Evolutionary conservation across 495 filamentous ascomycete genomes (phyloP), one percentile per base, ranked within the genome.

Genomic region (Cudoniella acicularis): DNA sequence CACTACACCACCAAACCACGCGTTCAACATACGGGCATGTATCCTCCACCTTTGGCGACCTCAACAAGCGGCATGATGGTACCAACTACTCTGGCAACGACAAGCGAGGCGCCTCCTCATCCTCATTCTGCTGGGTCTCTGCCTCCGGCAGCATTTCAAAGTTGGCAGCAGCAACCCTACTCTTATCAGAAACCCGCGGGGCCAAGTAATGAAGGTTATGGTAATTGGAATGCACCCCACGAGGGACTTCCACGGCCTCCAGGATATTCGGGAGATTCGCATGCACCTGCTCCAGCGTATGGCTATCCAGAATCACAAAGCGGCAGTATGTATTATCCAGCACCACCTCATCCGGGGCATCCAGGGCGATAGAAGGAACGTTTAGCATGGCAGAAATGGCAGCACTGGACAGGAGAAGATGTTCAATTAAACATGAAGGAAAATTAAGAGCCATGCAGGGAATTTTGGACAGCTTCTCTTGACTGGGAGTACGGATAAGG

Each of bases 111-210:
- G 20, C 24, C 45, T 22, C 52, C 50, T 2, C 64, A 64, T 40
- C 56, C 56, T 13, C 59, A 62, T 27, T 60, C 65, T 46, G 61
- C 62, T 3, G 40, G 52, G 4, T 40, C 62, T 30, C 20, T 61
- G 22, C 64, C 61, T 18, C 57, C 65, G 26, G 42, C 60, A 18
- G 48, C 52, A 13, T 58, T 60, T 53, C 40, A 45, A 9, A 59
- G 41, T 17, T 67, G 62, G 66, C 63, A 63, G 49, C 62, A 65
- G 49, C 62, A 65, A 43, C 53, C 62, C 17, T 68, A 68, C 27
- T 26, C 62, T 10, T 67, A 68, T 52, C 59, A 56, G 24, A 65
- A 64, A 25, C 61, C 65, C 17, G 43, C 52, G 2, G 46, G 23
- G 27, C 42, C 49, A 16, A 47, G 52, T 21, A 22, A 43, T 46